Evolutionary conservation across 2,329 filamentous ascomycete genomes (phyloP).

Genomic region (Talaromyces sp.): DNA sequence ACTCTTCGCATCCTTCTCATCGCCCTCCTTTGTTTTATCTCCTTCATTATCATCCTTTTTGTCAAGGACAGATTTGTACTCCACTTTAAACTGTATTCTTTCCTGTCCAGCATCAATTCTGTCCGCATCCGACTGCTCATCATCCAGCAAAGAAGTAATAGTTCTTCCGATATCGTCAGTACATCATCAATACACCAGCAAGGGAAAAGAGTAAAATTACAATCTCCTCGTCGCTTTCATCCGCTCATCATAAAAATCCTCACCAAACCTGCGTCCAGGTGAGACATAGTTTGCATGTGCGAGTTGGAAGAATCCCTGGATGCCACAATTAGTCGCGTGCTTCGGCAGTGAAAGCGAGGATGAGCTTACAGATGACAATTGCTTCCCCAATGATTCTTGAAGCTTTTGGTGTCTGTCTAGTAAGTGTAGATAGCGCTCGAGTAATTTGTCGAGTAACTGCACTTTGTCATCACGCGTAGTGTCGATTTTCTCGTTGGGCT

Average conservation of each 20-base stretch:
- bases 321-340: slow-evolving; percentile 4
- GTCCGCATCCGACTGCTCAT: background rate
- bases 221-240: slow-evolving; percentile 47
- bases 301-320: slow-evolving; percentile 47
- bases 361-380: slow-evolving; percentile 38
- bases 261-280: slow-evolving; percentile 45
- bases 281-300: slow-evolving; percentile 48
- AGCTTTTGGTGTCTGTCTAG: slow-evolving; percentile 43
- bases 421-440: slow-evolving; percentile 43
- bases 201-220: slow-evolving; percentile 22
- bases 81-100: slow-evolving; percentile 1
- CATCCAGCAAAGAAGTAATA: background rate
- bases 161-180: background rate
- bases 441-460: slow-evolving; percentile 37
- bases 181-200: background rate
- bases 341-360: background rate
- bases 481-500: slow-evolving; percentile 21
- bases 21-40: slow-evolving; percentile 17
- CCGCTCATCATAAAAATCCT: slow-evolving; percentile 50
- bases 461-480: slow-evolving; percentile 26
- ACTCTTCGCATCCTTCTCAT: background rate
- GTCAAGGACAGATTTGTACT: slow-evolving; percentile 7
- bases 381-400: slow-evolving; percentile 35
- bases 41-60: background rate
- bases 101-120: background rate